Percentiles rank a stretch among this genome's conserved stretches.
phyloP scores from a whole-genome alignment of 441 rosid genomes.

The Gossypium gossypioides region DNA sequence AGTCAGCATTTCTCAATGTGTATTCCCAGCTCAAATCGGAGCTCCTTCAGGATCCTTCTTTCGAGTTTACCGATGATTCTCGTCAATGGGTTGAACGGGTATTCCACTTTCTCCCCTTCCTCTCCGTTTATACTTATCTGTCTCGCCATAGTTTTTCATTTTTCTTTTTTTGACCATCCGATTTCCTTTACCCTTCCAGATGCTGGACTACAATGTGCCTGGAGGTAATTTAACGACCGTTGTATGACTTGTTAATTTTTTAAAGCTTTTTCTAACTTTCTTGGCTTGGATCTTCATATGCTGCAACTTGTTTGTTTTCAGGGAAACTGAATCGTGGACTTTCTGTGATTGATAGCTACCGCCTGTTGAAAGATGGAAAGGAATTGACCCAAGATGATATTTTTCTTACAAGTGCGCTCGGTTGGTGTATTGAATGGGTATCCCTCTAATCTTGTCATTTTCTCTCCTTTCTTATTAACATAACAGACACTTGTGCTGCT shows the following conservation, averaged over 20 bases:
- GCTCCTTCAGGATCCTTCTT: slow-evolving; percentile 60
- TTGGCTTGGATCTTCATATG: background rate
- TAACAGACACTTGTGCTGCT: background rate
- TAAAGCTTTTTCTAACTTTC: background rate
- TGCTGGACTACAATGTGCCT: slow-evolving; percentile 82
- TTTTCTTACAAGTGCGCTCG: slow-evolving; percentile 65
- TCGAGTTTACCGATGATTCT: slow-evolving; percentile 56
- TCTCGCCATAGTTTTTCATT: background rate
- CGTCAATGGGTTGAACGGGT: slow-evolving; percentile 67
- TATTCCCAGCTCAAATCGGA: slow-evolving; percentile 49
- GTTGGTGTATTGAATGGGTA: slow-evolving; percentile 97
- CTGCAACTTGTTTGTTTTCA: slow-evolving; percentile 14
- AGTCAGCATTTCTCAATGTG: slow-evolving; percentile 43
- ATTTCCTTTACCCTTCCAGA: slow-evolving; percentile 33
- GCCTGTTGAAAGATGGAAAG: slow-evolving; percentile 51
- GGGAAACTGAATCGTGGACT: slow-evolving; percentile 76
- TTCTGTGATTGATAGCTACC: slow-evolving; percentile 74
- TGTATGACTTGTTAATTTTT: background rate
- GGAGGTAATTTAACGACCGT: slow-evolving; percentile 38
- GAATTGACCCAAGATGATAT: slow-evolving; percentile 57
- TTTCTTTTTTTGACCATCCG: background rate
- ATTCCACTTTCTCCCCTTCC: background rate
- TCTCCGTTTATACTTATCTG: background rate
- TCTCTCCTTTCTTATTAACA: background rate
- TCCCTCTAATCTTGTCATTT: background rate